Evolutionary conservation across 148 eudicot species (phyloP).

Genomic region (Cornus florida): DNA sequence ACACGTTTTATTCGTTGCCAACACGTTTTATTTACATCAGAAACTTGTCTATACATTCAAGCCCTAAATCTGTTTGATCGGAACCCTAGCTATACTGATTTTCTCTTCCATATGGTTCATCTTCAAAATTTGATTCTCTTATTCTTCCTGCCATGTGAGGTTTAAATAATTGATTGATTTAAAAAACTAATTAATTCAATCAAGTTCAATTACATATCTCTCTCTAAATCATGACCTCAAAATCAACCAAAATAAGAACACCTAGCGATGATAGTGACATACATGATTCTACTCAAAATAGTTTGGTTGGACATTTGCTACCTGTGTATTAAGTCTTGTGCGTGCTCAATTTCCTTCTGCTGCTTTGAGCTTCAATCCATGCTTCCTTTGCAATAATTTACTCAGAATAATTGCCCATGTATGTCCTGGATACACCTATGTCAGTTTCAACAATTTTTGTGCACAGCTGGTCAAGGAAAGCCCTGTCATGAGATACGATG

Average conservation of each 20-base stretch:
- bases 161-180: too few relatives aligned
- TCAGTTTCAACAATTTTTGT: constrained; percentile 98
- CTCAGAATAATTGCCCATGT: constrained; percentile 80
- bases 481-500: constrained; percentile 96
- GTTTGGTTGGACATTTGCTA: constrained; percentile 90
- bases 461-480: constrained; percentile 97
- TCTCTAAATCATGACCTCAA: background rate
- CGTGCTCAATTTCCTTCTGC: constrained; percentile 89
- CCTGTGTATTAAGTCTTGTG: constrained; percentile 70
- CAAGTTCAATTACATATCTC: too few relatives aligned
- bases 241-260: background rate
- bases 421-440: constrained; percentile 93
- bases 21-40: too few relatives aligned
- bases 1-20: too few relatives aligned
- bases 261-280: background rate
- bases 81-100: too few relatives aligned
- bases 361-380: constrained; percentile 96
- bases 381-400: constrained; percentile 74
- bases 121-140: too few relatives aligned
- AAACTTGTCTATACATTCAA: too few relatives aligned
- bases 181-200: too few relatives aligned
- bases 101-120: too few relatives aligned
- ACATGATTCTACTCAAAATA: constrained; percentile 99
- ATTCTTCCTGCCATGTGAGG: too few relatives aligned
- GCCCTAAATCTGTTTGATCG: too few relatives aligned